Conservation (phyloP, 768 basidiomycete genomes). For the Amanita brunnescens region DNA sequence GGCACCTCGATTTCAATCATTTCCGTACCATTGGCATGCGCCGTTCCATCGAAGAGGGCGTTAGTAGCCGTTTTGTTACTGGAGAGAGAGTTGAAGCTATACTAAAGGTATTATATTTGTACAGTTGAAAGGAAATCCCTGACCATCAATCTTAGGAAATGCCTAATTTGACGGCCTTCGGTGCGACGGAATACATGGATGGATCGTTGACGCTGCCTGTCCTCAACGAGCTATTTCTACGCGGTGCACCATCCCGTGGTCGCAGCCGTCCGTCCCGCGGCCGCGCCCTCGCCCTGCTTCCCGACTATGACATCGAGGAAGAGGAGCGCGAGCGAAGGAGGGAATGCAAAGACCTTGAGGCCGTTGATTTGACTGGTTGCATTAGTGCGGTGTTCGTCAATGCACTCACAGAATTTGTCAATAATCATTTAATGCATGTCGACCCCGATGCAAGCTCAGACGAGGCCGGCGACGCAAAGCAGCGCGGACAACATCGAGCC, state of each 20-base stretch:
- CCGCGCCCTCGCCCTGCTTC: conserved; percentile 39
- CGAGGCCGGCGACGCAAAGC: conserved; percentile 31
- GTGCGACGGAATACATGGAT: conserved; percentile 99
- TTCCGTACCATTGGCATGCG: conserved; percentile 97
- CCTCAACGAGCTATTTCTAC: conserved; percentile 82
- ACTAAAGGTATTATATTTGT: conserved; percentile 46
- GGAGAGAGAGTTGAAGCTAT: conserved; percentile 74
- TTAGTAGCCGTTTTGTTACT: conserved; percentile 88
- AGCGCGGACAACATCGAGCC: conserved; percentile 23
- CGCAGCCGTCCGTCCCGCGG: conserved; percentile 63
- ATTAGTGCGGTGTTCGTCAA: conserved; percentile 86
- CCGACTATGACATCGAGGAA: conserved; percentile 51
- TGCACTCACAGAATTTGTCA: conserved; percentile 78
- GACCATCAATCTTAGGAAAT: conserved; percentile 53
- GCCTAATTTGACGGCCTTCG: conserved; percentile 78
- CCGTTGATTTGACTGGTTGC: conserved; percentile 91
- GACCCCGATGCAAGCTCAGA: conserved; percentile 31
- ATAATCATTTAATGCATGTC: conserved; percentile 42
- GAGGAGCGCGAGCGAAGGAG: conserved; percentile 68
- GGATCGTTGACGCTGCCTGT: conserved; percentile 80
- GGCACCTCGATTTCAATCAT: conserved; percentile 89
- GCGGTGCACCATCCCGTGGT: conserved; percentile 65
- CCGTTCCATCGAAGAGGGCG: conserved; percentile 83
- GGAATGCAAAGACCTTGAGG: conserved; percentile 74
- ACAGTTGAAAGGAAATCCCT: conserved; percentile 2